A percentile compares a stretch with the other conserved stretches of the same genome.
Evolutionary conservation across 768 basidiomycete species (phyloP).

Genomic region (Russula virescens): DNA sequence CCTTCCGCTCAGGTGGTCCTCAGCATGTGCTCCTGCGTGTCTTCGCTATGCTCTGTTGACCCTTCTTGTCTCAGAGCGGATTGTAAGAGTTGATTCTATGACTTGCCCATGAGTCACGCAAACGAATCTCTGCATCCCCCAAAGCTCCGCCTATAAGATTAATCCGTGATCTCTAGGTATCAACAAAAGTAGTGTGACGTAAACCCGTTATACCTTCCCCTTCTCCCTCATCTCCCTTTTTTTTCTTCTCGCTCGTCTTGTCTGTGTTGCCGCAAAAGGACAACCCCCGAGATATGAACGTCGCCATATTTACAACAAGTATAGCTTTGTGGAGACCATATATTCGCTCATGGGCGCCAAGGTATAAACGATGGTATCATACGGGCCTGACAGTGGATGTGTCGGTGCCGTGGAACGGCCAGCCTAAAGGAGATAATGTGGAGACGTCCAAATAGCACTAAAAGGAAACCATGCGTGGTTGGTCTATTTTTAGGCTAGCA

Average conservation of each 20-base stretch:
- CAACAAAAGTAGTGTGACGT: slow-evolving; percentile 20
- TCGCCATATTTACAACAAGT: slow-evolving; percentile 96
- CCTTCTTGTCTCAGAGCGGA: slow-evolving; percentile 19
- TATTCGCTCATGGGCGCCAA: slow-evolving; percentile 81
- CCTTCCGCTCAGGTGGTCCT: neutral
- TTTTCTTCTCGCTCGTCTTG: slow-evolving; percentile 85
- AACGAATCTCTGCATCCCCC: slow-evolving; percentile 59
- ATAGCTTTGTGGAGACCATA: slow-evolving; percentile 90
- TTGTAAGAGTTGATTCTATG: slow-evolving; percentile 37
- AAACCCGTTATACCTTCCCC: slow-evolving; percentile 73
- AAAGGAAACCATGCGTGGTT: too few species aligned
- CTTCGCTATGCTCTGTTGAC: slow-evolving; percentile 12
- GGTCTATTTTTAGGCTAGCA: too few species aligned
- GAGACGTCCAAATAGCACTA: too few species aligned
- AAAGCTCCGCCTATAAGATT: slow-evolving; percentile 53
- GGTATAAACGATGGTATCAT: too few species aligned
- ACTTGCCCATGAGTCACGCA: slow-evolving; percentile 82
- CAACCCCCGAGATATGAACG: slow-evolving; percentile 95
- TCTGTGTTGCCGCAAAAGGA: slow-evolving; percentile 85
- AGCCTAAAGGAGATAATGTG: too few species aligned
- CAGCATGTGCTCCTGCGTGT: too few species aligned
- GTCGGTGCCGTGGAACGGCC: too few species aligned
- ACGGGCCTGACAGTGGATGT: too few species aligned
- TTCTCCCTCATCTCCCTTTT: slow-evolving; percentile 76
- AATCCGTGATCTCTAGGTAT: too few species aligned